Evolutionary conservation across 2,329 filamentous ascomycete species (phyloP).

Genomic region (Xylariomycetidae sp.): DNA sequence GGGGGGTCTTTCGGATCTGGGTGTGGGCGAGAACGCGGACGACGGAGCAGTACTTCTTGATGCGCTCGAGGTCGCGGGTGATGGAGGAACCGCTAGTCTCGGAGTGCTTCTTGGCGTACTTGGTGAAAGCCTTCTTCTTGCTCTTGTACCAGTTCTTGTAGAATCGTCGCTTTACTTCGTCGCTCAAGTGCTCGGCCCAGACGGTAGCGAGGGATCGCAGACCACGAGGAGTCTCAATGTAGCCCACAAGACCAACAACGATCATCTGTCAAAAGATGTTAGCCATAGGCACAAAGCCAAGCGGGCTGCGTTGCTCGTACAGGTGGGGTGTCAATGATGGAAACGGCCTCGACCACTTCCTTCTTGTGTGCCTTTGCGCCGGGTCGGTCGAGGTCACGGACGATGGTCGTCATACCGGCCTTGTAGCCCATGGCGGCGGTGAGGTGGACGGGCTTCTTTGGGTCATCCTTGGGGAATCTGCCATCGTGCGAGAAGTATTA

Average conservation of each 20-base stretch:
- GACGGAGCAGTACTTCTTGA: constrained; percentile 99
- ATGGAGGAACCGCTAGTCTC: constrained; percentile 86
- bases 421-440: constrained; percentile 99
- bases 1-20: constrained; percentile 96
- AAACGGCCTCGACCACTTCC: constrained; percentile 86
- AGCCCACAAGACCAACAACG: constrained; percentile 98
- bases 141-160: constrained; percentile 99
- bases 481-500: constrained; percentile 6
- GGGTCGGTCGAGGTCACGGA: constrained; percentile 97
- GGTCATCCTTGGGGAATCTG: constrained; percentile 99
- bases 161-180: constrained; percentile 99
- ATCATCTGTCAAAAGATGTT: constrained; percentile 82
- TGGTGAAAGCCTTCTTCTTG: constrained; percentile 99
- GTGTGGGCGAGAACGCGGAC: constrained; percentile 99
- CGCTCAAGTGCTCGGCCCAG: constrained; percentile 98
- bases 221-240: constrained; percentile 99
- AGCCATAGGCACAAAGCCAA: constrained; percentile 70
- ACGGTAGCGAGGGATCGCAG: constrained; percentile 99
- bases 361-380: constrained; percentile 99
- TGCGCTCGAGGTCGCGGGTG: constrained; percentile 97
- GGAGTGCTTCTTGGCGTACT: constrained; percentile 99
- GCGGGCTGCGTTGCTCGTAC: constrained; percentile 85
- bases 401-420: constrained; percentile 99
- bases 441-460: constrained; percentile 99
- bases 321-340: constrained; percentile 88